Base-by-base conservation (phyloP, 129 eudicot species). In the Smallanthus sonchifolius region DNA sequence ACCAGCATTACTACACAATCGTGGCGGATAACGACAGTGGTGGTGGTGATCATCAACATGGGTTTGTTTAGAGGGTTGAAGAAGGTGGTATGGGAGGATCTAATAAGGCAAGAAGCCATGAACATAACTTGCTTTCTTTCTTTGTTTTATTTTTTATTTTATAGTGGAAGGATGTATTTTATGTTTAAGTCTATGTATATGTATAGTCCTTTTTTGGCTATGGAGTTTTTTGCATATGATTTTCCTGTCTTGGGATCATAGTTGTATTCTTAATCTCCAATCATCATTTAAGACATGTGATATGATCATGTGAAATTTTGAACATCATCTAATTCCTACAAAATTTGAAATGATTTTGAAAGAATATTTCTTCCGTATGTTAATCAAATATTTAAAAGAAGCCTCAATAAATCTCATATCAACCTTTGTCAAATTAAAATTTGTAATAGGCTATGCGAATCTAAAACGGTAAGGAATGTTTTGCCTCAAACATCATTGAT, bases 21-120 rank as follows among this genome's bases (percentile, higher is more conserved):
- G 63, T 69, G 38, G 54, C 51, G 66, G 81, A 44, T 17, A 68
- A 16, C 69, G 52, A 61, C 17, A 69, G 44, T 10, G 57, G 24
- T 19, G 57, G 36, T 39, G 75, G 76, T 80, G 70, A 59, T 72
- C 79, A 59, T 65, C 82, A 80, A 14, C 80, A 64, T 20, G 81
- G 78, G 17, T 84, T 73, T 80, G 54, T 77, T 17, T 77, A 76
- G 65, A 80, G 80, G 45, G 32, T 71, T 20, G 57, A 57, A 55
- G 70, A 69, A 63, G 57, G 63, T 63, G 32, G 35, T 35, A 34
- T 13, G 24, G 49, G 35, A 63, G 19, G 44, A 19, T 30, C 24
- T 44, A 14, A 47, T 36, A 42, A 42, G 67, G 49, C 52, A 48
- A 63, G 51, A 65, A 75, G 39, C 38, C 4, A 30, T 17, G 30